phyloP scores from a whole-genome alignment of 2,329 filamentous ascomycete species.

The Alternaria consortialis region DNA sequence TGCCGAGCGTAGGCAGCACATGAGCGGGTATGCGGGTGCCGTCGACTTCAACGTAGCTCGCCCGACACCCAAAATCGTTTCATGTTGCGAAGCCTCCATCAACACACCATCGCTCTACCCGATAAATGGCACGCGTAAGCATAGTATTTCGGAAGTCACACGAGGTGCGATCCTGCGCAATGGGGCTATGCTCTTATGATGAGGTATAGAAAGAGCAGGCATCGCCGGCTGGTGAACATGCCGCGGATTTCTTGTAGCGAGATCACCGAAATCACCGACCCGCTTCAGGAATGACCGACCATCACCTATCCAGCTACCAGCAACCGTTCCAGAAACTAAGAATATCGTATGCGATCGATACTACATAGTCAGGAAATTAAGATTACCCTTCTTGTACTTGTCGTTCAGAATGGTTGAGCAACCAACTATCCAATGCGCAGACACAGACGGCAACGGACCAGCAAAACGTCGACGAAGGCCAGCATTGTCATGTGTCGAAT shows the following conservation, averaged over 20 bases:
- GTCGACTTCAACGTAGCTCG: neutral
- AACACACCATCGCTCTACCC: neutral
- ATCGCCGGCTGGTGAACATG: neutral
- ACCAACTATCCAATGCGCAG: conserved; percentile 15
- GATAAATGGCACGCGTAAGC: neutral
- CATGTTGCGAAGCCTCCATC: neutral
- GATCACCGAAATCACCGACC: neutral
- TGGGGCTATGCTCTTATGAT: neutral
- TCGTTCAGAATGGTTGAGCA: conserved; percentile 14
- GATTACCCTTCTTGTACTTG: neutral
- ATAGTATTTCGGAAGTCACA: neutral
- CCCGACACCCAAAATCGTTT: neutral
- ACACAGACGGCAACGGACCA: conserved; percentile 29
- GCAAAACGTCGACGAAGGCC: conserved; percentile 36
- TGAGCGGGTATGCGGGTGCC: neutral
- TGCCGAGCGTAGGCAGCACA: neutral
- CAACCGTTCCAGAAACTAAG: neutral
- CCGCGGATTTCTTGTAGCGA: neutral
- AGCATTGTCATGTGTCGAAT: conserved; percentile 43
- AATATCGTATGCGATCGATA: neutral
- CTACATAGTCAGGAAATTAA: neutral
- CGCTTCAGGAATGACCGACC: neutral
- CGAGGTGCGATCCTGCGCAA: neutral
- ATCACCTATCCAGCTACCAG: neutral
- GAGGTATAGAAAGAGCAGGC: neutral